A percentile compares a stretch with the other conserved stretches of the same genome.
phyloP scores from a whole-genome alignment of 2,329 filamentous ascomycete species.

The Beauveria medogensis region DNA sequence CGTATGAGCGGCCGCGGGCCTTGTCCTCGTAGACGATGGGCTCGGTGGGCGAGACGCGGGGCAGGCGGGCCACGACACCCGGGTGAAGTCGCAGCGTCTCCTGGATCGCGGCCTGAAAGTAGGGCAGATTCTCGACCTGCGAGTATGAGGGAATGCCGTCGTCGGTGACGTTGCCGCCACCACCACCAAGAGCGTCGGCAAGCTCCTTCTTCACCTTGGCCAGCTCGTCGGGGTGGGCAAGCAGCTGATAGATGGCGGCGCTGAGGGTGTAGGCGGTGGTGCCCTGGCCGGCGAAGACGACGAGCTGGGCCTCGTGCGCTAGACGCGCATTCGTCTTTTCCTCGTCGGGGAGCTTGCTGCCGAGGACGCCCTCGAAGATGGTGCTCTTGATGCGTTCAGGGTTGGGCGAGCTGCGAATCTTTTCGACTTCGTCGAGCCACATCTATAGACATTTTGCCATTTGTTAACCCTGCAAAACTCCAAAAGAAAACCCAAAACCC shows the following conservation, averaged over 20 bases:
- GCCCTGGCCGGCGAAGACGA: slow-evolving; percentile 3
- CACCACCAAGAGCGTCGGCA: not conserved
- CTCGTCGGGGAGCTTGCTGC: slow-evolving; percentile 2
- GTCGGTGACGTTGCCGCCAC: not conserved
- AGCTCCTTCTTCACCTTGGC: slow-evolving; percentile 4
- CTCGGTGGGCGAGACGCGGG: slow-evolving; percentile 20
- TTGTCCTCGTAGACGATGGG: slow-evolving; percentile 24
- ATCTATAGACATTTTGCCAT: not conserved
- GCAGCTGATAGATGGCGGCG: slow-evolving; percentile 4
- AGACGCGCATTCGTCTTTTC: slow-evolving; percentile 5
- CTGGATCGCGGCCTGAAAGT: slow-evolving; percentile 7
- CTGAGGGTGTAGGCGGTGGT: slow-evolving; percentile 11
- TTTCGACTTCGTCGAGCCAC: slow-evolving; percentile 5
- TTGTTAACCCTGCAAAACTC: not conserved
- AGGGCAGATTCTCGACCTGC: slow-evolving; percentile 5
- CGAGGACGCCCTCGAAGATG: slow-evolving; percentile 7
- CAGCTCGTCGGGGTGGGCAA: not conserved
- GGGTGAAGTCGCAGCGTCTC: slow-evolving; percentile 13
- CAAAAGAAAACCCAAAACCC: too few relatives aligned
- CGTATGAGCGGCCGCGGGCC: slow-evolving; percentile 11
- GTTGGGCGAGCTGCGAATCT: slow-evolving; percentile 6
- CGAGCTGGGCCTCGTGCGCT: slow-evolving; percentile 5
- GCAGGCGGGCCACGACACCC: slow-evolving; percentile 22
- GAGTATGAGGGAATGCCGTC: not conserved
- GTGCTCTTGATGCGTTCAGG: slow-evolving; percentile 4